Evolutionary conservation across 2,329 filamentous ascomycete genomes (phyloP).

Genomic region (Monilinia fructigena): DNA sequence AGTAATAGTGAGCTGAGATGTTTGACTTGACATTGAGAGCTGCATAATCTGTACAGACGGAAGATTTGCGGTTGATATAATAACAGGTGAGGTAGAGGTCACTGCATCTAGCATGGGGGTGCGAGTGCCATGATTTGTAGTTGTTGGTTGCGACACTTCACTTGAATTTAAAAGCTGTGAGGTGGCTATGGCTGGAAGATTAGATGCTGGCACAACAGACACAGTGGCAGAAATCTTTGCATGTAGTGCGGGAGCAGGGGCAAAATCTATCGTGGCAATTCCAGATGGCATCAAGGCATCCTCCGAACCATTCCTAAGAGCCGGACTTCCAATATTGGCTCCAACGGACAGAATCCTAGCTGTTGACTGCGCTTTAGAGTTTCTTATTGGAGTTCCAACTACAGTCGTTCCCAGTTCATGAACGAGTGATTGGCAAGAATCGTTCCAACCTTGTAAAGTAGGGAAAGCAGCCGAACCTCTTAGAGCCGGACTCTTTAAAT

Average conservation of each 20-base stretch:
- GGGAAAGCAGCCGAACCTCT: neutral
- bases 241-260: neutral
- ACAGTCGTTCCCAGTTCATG: constrained; percentile 2
- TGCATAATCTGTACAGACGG: neutral
- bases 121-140: neutral
- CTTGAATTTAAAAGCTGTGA: neutral
- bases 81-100: neutral
- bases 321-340: constrained; percentile 5
- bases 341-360: constrained; percentile 4
- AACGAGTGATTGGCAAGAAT: constrained; percentile 3
- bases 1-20: neutral
- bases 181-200: neutral
- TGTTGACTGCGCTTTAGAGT: neutral
- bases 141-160: neutral
- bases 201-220: neutral
- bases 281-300: neutral
- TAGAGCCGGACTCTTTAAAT: neutral
- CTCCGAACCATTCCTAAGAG: neutral
- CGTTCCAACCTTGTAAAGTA: constrained; percentile 1
- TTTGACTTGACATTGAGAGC: neutral
- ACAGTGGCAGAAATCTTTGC: neutral
- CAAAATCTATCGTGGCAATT: neutral
- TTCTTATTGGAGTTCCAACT: constrained; percentile 5
- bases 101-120: neutral
- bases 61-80: neutral